Percentiles rank a stretch among this genome's conserved stretches.
phyloP scores from a whole-genome alignment of 768 basidiomycete genomes.

The Tylopilus balloui region DNA sequence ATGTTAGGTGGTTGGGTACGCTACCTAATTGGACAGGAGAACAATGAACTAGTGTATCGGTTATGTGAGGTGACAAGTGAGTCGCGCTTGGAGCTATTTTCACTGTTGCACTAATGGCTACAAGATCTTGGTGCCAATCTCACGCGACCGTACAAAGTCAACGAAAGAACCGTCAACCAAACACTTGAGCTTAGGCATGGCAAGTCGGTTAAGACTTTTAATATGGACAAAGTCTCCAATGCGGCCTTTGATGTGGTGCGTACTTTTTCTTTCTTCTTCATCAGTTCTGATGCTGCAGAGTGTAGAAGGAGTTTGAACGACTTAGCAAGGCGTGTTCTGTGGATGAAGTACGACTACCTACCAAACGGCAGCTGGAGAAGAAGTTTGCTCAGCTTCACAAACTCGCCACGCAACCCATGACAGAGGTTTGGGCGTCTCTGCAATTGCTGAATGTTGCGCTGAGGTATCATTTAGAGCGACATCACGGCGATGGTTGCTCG shows the following conservation, averaged over 20 bases:
- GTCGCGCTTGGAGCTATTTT: slow-evolving; percentile 28
- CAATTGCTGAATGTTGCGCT: slow-evolving; percentile 5
- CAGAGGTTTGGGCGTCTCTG: slow-evolving; percentile 57
- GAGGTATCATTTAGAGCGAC: slow-evolving; percentile 55
- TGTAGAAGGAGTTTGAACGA: slow-evolving; percentile 71
- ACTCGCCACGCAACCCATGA: slow-evolving; percentile 57
- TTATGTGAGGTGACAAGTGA: slow-evolving; percentile 75
- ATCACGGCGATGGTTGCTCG: slow-evolving; percentile 73
- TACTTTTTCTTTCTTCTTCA: slow-evolving; percentile 8
- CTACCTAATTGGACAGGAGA: slow-evolving; percentile 68
- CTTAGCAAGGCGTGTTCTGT: slow-evolving; percentile 39
- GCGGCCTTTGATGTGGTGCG: slow-evolving; percentile 56
- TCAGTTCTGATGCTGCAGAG: slow-evolving; percentile 8
- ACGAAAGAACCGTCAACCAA: slow-evolving; percentile 61
- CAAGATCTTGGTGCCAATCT: slow-evolving; percentile 50
- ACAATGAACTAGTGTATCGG: slow-evolving; percentile 62
- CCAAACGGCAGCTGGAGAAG: slow-evolving; percentile 58
- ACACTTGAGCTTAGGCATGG: slow-evolving; percentile 76
- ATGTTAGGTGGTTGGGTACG: slow-evolving; percentile 78
- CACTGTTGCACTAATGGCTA: slow-evolving; percentile 3
- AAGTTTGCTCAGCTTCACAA: slow-evolving; percentile 62
- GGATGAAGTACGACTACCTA: slow-evolving; percentile 64
- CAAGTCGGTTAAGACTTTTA: slow-evolving; percentile 51
- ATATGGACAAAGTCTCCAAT: slow-evolving; percentile 89
- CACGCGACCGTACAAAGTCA: slow-evolving; percentile 67